These are phyloP conservation scores for Neltuma alba DNA, from an alignment of 306 rosid species.

Conservation along the genomic window DNA sequence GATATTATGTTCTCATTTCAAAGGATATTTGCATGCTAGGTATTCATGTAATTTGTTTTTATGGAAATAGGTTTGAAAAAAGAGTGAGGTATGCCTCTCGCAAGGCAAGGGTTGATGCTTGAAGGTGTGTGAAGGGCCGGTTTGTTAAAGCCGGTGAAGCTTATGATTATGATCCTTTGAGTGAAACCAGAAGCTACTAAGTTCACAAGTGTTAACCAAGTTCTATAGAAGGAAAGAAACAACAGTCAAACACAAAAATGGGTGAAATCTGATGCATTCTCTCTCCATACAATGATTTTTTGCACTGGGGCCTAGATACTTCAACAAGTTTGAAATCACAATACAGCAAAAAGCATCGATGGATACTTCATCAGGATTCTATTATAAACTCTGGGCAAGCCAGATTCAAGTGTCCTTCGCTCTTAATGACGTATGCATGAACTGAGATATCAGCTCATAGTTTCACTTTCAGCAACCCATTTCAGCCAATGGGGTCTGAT, in stretches of 20 bases:
- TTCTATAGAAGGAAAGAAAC: slow-evolving; percentile 41
- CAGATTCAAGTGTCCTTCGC: neutral
- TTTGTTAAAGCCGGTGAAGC: slow-evolving; percentile 33
- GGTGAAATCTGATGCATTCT: slow-evolving; percentile 44
- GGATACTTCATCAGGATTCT: neutral
- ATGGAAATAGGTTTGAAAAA: slow-evolving; percentile 71
- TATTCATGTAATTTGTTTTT: slow-evolving; percentile 18
- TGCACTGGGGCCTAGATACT: slow-evolving; percentile 52
- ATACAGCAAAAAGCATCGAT: neutral
- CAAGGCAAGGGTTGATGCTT: slow-evolving; percentile 73
- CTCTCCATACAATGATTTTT: slow-evolving; percentile 48
- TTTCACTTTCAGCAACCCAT: neutral
- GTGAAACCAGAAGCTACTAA: slow-evolving; percentile 66
- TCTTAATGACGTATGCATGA: neutral
- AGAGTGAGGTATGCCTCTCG: slow-evolving; percentile 89
- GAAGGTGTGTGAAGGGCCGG: neutral
- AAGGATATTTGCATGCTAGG: slow-evolving; percentile 16
- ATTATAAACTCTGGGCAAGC: neutral
- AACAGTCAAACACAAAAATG: slow-evolving; percentile 30
- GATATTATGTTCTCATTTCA: slow-evolving; percentile 15
- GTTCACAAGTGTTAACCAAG: slow-evolving; percentile 42
- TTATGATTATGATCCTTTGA: slow-evolving; percentile 67
- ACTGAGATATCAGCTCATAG: neutral
- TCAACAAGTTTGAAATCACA: neutral
- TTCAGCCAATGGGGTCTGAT: neutral